Conservation (phyloP, 352 stramenopile genomes). For the Globisporangium spiculum region DNA sequence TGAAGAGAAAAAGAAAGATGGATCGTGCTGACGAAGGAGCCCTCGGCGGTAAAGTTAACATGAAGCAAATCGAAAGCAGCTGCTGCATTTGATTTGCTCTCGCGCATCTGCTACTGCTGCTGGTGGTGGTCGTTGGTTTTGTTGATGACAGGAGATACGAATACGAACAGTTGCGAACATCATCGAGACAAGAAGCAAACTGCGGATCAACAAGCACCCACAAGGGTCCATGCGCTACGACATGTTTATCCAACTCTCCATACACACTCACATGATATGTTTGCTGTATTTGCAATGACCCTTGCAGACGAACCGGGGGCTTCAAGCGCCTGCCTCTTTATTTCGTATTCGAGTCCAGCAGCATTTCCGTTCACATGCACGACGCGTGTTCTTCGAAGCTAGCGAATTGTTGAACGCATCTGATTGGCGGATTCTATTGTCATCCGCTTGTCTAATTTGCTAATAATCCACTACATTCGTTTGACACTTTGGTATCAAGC, state of each 20-base stretch:
- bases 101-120: background rate
- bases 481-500: background rate
- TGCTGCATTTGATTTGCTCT: background rate
- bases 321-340: no score
- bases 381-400: background rate
- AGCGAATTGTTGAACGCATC: background rate
- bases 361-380: no score
- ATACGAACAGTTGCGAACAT: slow-evolving; percentile 7
- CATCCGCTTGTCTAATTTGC: background rate
- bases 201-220: no score
- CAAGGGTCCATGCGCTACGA: no score
- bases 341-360: no score
- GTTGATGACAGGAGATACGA: background rate
- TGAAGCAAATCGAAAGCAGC: background rate
- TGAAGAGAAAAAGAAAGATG: background rate
- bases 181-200: no score
- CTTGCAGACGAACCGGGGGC: no score
- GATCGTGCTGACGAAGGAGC: slow-evolving; percentile 1
- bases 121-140: background rate
- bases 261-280: no score
- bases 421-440: slow-evolving; percentile 4
- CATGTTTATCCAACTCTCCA: no score
- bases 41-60: slow-evolving; percentile 3
- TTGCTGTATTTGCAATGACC: no score
- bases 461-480: background rate